These are phyloP conservation scores for Canariomyces notabilis DNA, from an alignment of 2,329 filamentous ascomycete genomes.

Conservation along the genomic window DNA sequence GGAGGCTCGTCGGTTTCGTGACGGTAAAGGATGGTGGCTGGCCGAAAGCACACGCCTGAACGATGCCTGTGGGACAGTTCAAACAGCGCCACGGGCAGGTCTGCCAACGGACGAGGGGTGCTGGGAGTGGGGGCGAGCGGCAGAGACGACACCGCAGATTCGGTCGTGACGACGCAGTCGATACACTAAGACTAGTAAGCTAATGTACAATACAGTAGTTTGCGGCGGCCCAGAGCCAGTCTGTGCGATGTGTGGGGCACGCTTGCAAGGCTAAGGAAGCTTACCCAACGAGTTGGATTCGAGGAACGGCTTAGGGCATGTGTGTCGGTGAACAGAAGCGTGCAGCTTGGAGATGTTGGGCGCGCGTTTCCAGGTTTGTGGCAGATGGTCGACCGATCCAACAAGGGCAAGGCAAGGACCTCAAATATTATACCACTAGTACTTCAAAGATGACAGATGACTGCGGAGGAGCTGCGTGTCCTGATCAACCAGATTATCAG, in stretches of 20 bases:
- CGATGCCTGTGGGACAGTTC: background rate
- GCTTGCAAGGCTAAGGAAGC: constrained; percentile 1
- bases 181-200: no score
- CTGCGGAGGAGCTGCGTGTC: no score
- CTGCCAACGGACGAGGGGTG: background rate
- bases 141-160: background rate
- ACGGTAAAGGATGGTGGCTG: background rate
- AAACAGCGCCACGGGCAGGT: background rate
- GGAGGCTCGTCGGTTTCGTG: background rate
- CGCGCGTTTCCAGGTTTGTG: no score
- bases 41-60: background rate
- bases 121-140: background rate
- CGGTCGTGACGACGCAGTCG: background rate
- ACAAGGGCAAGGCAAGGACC: no score
- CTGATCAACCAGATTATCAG: background rate
- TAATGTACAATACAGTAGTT: no score
- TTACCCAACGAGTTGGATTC: constrained; percentile 16
- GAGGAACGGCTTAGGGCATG: background rate
- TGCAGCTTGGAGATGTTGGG: no score
- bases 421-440: no score
- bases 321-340: background rate
- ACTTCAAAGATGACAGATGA: no score
- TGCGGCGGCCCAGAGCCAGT: no score
- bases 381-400: no score
- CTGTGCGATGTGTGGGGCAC: constrained; percentile 17